Base-by-base conservation (phyloP, 192 early-diverging fungal genomes). In the Coemansia interrupta region DNA sequence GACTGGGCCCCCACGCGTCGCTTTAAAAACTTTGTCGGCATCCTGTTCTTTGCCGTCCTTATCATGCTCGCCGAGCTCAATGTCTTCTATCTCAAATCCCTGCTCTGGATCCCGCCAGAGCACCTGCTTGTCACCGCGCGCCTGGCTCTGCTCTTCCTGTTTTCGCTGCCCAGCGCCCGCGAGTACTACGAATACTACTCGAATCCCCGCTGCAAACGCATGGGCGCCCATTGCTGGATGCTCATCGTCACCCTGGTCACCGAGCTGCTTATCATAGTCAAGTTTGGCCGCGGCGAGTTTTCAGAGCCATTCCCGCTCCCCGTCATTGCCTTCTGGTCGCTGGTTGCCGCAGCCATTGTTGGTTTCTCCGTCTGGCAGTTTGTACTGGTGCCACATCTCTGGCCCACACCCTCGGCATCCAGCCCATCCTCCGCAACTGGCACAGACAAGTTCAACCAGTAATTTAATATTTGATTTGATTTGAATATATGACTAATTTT, bases 171-270 rank as follows among this genome's bases (percentile, higher is more conserved):
- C 18, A 92, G 87, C 36, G 83, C 83, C 7, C 83, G 95, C 40
- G 95, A 98, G 58, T 88, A 86, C 20, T 98, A 95, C 70, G 92
- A 95, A 67, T 98, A 88, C 71, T 71, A 95, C 57, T 73, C 73
- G 1, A 86, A 87, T 61, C 73, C 80, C 64, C 82, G 85, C 41
- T 92, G 91, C 70, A 93, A 92, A 54, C 88, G 93, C 40, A 83
- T 96, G 63, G 95, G 95, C 56, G 89, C 91, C 46, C 93, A 95
- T 68, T 90, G 92, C 40, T 98, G 95, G 95, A 75, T 95, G 64
- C 78, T 91, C 30, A 86, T 89, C 6, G 89, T 87, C 29, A 93
- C 85, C 40, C 87, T 96, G 60, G 65, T 93, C 41, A 94, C 94
- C 1, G 95, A 98, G 68, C 82, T 91, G 7, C 64, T 98, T n/a